phyloP scores from a whole-genome alignment of 164 flowering plant species.

The Vitis labrusca region DNA sequence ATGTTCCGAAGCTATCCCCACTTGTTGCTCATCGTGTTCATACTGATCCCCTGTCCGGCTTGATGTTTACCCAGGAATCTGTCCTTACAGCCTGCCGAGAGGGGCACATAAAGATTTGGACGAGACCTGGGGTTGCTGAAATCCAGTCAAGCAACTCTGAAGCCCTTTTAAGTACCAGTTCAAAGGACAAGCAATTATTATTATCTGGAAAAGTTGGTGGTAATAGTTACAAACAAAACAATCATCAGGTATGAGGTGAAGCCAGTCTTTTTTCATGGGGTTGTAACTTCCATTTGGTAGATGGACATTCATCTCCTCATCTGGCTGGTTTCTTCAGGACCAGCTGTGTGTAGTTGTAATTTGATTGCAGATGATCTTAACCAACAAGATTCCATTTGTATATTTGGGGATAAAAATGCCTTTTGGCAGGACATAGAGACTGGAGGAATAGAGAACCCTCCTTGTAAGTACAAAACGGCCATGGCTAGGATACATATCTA shows the following conservation, averaged over 20 bases:
- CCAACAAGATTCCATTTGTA: slow-evolving; percentile 28
- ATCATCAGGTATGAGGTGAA: slow-evolving; percentile 8
- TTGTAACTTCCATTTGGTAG: slow-evolving; percentile 12
- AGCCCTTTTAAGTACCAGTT: slow-evolving; percentile 36
- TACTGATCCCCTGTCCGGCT: slow-evolving; percentile 87
- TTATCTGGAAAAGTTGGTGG: slow-evolving; percentile 37
- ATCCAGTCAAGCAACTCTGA: slow-evolving; percentile 56
- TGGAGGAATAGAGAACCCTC: slow-evolving; percentile 12
- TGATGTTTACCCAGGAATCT: slow-evolving; percentile 82
- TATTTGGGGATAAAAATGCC: slow-evolving; percentile 26
- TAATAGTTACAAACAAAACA: slow-evolving; percentile 46
- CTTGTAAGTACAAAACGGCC: slow-evolving; percentile 34
- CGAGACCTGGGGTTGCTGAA: slow-evolving; percentile 71
- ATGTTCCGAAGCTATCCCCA: slow-evolving; percentile 94
- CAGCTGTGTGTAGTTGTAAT: slow-evolving; percentile 6
- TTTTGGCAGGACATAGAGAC: slow-evolving; percentile 12
- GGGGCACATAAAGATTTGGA: slow-evolving; percentile 91
- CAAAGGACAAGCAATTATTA: slow-evolving; percentile 51
- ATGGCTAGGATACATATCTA: slow-evolving; percentile 17
- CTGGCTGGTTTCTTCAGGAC: slow-evolving; percentile 21
- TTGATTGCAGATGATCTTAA: slow-evolving; percentile 13
- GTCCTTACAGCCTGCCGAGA: slow-evolving; percentile 85
- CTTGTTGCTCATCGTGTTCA: slow-evolving; percentile 88
- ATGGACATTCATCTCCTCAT: slow-evolving; percentile 14
- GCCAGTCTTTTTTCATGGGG: slow-evolving; percentile 11